Base-by-base conservation (phyloP, 2,329 filamentous ascomycete genomes). In the Ceratocystis smalleyi region DNA sequence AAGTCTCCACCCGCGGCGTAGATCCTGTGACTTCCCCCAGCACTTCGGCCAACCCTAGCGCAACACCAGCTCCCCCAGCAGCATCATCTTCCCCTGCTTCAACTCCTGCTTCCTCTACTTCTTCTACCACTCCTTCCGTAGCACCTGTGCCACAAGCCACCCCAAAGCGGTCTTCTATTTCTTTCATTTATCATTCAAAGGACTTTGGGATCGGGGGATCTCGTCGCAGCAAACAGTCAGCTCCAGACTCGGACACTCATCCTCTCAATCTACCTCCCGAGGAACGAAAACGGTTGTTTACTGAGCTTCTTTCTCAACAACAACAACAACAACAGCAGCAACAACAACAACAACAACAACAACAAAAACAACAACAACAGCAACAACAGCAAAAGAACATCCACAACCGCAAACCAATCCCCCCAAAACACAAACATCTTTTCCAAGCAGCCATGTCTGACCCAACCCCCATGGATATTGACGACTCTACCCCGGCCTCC, bases 221-320 rank as follows among this genome's bases (percentile, higher is more conserved):
- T 73, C 77, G 80, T 64, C 77, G 80, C 68, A 76, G 75, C 70
- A 83, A 83, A 72, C 75, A 65, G 27, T 8, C 57, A 17, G 59
- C 47, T 32, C 19, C 78, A 71, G 85, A 89, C 72, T 79, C 79
- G 68, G 83, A 92, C 73, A 87, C 84, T 2, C 91, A 96, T 74
- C 92, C 92, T 47, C 81, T 96, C 62, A 96, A 96, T 72, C 83
- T 95, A 24, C 90, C 87, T 1, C 91, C 91, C 59, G 91, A 96
- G 77, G 86, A 96, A 80, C 83, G 90, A 71, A 87, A 88, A 74
- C 84, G 89, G 68, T 76, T 88, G 65, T 89, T 86, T n/a, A 63
- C 35, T 10, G 55, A 66, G 54, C 55, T 57, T 61, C 61, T 66
- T 45, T 63, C 57, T n/a, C 61, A 64, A 32, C 64, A 66, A 7